Percentiles rank a stretch among this genome's conserved stretches.
Conservation (phyloP, 2,329 filamentous ascomycete genomes). For the Aspergillus ustus region DNA sequence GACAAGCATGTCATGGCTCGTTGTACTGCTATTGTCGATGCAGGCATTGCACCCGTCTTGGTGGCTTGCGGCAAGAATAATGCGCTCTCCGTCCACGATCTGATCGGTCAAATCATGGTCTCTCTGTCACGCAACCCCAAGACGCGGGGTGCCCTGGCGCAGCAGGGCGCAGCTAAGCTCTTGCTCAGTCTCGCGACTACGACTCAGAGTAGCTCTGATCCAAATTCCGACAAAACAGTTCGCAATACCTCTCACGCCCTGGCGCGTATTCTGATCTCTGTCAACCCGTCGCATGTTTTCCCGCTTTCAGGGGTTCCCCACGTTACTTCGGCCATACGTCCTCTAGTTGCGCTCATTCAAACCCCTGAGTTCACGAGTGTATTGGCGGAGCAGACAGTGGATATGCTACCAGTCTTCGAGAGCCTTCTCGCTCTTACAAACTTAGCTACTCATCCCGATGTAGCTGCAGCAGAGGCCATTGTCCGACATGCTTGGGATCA, state of each 20-base stretch:
- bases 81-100: conserved; percentile 70
- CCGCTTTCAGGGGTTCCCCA: conserved; percentile 74
- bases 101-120: conserved; percentile 77
- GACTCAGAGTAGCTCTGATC: conserved; percentile 44
- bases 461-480: conserved; percentile 66
- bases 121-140: conserved; percentile 75
- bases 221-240: conserved; percentile 44
- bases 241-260: conserved; percentile 77
- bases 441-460: conserved; percentile 68
- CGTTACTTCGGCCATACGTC: conserved; percentile 77
- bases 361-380: conserved; percentile 64
- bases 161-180: conserved; percentile 90
- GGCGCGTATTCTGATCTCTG: conserved; percentile 83
- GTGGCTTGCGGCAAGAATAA: conserved; percentile 72
- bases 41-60: conserved; percentile 75
- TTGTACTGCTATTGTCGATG: conserved; percentile 78
- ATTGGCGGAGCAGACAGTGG: conserved; percentile 60
- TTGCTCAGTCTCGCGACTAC: conserved; percentile 70
- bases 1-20: conserved; percentile 75
- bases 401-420: conserved; percentile 89
- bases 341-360: conserved; percentile 74
- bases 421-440: conserved; percentile 91
- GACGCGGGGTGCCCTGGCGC: conserved; percentile 78
- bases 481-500: conserved; percentile 74
- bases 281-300: conserved; percentile 83